These are phyloP conservation scores for Talaromyces pinophilus DNA, from an alignment of 2,329 filamentous ascomycete genomes.

Conservation along the genomic window DNA sequence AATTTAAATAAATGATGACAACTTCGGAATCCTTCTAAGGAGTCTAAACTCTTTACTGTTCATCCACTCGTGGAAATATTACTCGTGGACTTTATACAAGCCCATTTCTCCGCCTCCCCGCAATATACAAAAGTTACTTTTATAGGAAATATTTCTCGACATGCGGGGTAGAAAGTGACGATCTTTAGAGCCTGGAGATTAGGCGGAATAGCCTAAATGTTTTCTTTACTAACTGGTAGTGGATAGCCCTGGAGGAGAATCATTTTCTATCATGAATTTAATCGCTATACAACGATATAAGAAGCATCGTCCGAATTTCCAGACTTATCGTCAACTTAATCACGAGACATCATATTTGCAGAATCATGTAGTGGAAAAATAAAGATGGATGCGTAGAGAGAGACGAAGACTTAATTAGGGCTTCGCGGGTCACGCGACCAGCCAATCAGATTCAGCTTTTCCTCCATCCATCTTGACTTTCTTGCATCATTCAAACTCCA, in stretches of 20 bases:
- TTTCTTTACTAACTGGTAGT: too few species aligned
- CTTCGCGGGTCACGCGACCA: conserved; percentile 1
- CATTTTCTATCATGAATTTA: too few species aligned
- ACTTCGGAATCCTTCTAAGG: background rate
- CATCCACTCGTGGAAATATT: background rate
- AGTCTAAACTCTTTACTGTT: too few species aligned
- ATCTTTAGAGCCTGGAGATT: background rate
- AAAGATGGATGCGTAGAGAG: too few species aligned
- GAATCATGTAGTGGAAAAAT: too few species aligned
- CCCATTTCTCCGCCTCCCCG: background rate
- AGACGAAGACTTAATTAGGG: background rate
- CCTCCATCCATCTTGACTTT: background rate
- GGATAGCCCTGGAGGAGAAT: too few species aligned
- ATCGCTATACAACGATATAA: too few species aligned
- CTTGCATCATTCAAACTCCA: too few species aligned
- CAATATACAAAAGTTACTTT: background rate
- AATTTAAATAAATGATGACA: background rate
- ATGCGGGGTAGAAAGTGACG: background rate
- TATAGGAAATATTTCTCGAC: background rate
- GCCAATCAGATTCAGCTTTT: background rate
- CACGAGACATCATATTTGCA: too few species aligned
- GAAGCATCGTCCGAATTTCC: too few species aligned
- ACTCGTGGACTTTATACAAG: background rate
- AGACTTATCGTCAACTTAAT: too few species aligned
- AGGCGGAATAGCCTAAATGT: background rate